Evolutionary conservation across 345 rosid genomes (phyloP), one percentile per base, ranked within the genome.

Genomic region (Clarkia xantiana): DNA sequence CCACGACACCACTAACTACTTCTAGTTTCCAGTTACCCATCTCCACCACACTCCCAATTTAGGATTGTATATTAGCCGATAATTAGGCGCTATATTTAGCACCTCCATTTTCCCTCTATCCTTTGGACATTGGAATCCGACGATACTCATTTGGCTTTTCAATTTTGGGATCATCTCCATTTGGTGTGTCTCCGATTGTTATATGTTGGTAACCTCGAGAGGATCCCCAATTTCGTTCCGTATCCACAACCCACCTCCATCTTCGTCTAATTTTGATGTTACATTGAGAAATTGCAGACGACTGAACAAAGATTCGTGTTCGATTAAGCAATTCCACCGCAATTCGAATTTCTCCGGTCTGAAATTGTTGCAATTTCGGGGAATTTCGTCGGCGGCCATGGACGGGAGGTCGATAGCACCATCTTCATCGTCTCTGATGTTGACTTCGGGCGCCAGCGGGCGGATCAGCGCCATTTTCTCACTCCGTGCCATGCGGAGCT

Each of bases 391-490:
- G 43, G 66, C 76, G 88, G 64, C 66, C 45, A 65, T 68, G 61
- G 75, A 68, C n/a, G 47, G 57, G 18, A 59, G 38, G 13, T 50
- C 52, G 51, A 54, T 71, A 13, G 44, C 44, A n/a, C 47, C 52
- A 4, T 20, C 77, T 20, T 14, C 84, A 12, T 53, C 79, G 49
- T 52, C 78, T 9, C 59, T 75, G 67, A 81, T 87, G 50, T 44
- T 86, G 9, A 86, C 95, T 0, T 90, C 95, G 10, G 95, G 94
- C 9, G 95, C 95, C 0, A 86, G 95, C 63, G 94, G 88, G 12
- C 74, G 91, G 2, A 66, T 86, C 11, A 73, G 67, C 52, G 86
- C 79, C 5, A 68, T 86, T 56, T 77, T 90, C 55, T 81, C 81
- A 2, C 59, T 67, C 42, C 68, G 78, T 14, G 67, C 71, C 44